phyloP scores from a whole-genome alignment of 2,329 filamentous ascomycete genomes.

The Orbilia javanica region DNA sequence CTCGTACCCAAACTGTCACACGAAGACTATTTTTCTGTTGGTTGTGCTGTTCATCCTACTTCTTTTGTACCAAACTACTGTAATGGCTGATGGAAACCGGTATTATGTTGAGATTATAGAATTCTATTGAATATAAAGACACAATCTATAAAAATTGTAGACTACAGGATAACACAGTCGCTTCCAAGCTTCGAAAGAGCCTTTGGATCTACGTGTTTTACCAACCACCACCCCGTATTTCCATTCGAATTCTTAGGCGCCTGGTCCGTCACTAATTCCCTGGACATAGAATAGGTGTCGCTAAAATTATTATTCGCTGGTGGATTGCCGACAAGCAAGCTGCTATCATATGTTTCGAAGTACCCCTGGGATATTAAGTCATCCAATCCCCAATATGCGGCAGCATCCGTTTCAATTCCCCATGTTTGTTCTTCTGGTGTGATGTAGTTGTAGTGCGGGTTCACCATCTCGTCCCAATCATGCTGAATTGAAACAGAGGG shows the following conservation, averaged over 20 bases:
- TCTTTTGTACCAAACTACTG: too few species aligned
- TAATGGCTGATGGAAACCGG: too few species aligned
- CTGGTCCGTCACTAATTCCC: neutral
- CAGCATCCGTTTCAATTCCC: neutral
- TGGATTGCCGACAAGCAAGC: neutral
- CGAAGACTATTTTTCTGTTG: too few species aligned
- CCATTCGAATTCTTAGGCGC: neutral
- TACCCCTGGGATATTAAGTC: conserved; percentile 9
- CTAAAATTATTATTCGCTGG: neutral
- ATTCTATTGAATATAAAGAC: neutral
- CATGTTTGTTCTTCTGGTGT: neutral
- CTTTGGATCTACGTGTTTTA: conserved; percentile 15
- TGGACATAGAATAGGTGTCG: neutral
- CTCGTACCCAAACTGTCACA: too few species aligned
- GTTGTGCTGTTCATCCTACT: too few species aligned
- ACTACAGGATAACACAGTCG: conserved; percentile 9
- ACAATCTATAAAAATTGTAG: neutral
- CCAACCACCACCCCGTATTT: conserved; percentile 4
- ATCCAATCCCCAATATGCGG: neutral
- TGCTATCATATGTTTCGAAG: neutral
- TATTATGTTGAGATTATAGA: neutral
- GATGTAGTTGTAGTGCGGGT: neutral
- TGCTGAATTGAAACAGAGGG: neutral
- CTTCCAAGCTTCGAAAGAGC: neutral
- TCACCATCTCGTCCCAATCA: neutral